Conservation (phyloP, 1,284 basidiomycete species). For the Leccinum subfulvum region DNA sequence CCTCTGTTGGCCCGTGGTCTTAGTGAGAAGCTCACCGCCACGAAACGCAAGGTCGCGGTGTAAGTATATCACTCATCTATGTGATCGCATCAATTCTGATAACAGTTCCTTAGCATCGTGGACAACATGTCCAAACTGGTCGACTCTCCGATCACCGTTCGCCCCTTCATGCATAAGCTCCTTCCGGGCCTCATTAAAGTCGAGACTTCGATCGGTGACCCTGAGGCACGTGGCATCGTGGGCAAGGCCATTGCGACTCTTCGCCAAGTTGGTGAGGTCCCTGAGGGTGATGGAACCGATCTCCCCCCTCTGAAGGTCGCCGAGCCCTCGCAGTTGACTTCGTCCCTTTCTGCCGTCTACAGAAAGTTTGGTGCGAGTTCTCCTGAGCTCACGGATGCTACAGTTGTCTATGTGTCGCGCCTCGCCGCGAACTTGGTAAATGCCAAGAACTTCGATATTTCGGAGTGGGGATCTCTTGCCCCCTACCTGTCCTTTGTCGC, state of each 20-base stretch:
- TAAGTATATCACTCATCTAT: constrained; percentile 39
- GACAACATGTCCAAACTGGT: constrained; percentile 99
- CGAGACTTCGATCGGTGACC: constrained; percentile 89
- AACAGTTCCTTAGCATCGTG: constrained; percentile 61
- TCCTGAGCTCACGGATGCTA: constrained; percentile 59
- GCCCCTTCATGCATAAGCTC: constrained; percentile 94
- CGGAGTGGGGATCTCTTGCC: constrained; percentile 83
- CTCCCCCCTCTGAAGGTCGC: constrained; percentile 80
- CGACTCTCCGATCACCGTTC: constrained; percentile 91
- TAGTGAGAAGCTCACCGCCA: constrained; percentile 90
- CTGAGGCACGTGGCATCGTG: constrained; percentile 90
- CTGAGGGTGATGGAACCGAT: constrained; percentile 82
- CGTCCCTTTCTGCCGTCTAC: constrained; percentile 73
- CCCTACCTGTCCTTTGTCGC: constrained; percentile 75
- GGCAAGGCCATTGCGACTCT: constrained; percentile 89
- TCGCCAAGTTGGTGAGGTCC: constrained; percentile 89
- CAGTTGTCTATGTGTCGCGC: constrained; percentile 71
- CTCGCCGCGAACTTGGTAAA: constrained; percentile 87
- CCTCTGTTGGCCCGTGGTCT: constrained; percentile 97
- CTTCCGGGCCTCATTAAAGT: constrained; percentile 95
- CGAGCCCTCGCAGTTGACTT: constrained; percentile 65
- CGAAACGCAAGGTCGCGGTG: constrained; percentile 96
- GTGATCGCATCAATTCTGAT: constrained; percentile 19
- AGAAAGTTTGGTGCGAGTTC: constrained; percentile 72
- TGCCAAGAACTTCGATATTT: constrained; percentile 87